Conservation (phyloP, 139 green algal species). For the Picochlorum sp. region DNA sequence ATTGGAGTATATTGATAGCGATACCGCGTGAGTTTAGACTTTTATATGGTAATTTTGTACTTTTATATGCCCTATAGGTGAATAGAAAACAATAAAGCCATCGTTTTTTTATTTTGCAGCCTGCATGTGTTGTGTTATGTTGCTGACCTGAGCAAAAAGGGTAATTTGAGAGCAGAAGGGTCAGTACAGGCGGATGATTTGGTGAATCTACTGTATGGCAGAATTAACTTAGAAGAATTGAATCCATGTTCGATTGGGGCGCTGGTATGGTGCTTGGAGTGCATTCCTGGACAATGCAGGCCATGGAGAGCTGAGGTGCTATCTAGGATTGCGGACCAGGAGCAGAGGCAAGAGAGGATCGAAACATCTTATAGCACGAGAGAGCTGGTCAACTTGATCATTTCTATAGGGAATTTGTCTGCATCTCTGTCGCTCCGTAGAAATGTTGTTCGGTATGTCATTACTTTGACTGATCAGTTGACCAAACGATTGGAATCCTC, state of each 20-base stretch:
- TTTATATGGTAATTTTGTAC: too few species aligned
- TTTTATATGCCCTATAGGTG: too few species aligned
- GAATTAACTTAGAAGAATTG: background rate
- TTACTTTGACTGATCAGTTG: background rate
- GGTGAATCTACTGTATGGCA: background rate
- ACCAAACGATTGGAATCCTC: background rate
- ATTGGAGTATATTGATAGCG: too few species aligned
- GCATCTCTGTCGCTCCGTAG: background rate
- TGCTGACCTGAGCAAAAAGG: conserved; percentile 5
- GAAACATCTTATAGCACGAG: conserved; percentile 11
- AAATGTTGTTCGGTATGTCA: background rate
- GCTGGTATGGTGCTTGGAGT: background rate
- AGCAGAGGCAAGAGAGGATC: background rate
- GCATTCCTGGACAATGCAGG: background rate
- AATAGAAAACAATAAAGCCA: too few species aligned
- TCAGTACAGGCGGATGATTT: background rate
- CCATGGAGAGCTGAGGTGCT: background rate
- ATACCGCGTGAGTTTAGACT: too few species aligned
- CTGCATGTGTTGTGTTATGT: conserved; percentile 15
- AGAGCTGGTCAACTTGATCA: conserved; percentile 11
- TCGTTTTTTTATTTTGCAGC: too few species aligned
- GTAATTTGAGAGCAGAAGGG: background rate
- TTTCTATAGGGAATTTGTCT: conserved; percentile 6
- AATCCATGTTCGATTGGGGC: background rate
- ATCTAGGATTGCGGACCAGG: background rate